Evolutionary conservation across 345 rosid species (phyloP), one percentile per base, ranked within the genome.

Genomic region (Capsella bursapastoris): DNA sequence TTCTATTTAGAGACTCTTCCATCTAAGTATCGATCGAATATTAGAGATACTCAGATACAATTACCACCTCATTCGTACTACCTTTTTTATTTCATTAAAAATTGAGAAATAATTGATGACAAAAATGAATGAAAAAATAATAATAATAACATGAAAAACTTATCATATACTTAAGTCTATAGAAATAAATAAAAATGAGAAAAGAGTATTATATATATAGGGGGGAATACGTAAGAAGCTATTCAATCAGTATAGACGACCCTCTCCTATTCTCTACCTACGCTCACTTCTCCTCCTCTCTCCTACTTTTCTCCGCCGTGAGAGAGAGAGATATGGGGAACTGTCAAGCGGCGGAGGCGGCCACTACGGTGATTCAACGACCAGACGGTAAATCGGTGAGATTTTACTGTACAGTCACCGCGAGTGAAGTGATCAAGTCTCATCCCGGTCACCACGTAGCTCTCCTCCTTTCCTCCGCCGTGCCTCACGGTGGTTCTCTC

Each of bases 401-500:
- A 43, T 65, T 50, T 34, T 72, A 66, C 77, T 32, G 45, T 51
- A 66, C 57, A 44, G 77, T 78, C 6, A 78, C 1, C 51, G 81
- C 81, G 0, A 72, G 68, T 35, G 64, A 78, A 15, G 73, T 78
- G 58, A 34, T 59, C 2, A 72, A 71, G 51, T 66, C 77, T 14
- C 44, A 78, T 59, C 81, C 81, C 28, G 77, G 64, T 25, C 63
- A 71, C 81, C 81, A 78, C 64, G 77, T 78, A 0, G 81, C 81
- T 50, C 81, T 78, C 57, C 76, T 78, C 35, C 14, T 78, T 12
- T 78, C 81, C 10, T 78, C 81, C 44, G 29, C 72, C 72, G 77
- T 78, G 43, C 65, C 81, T 66, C 27, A 72, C 77, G 81, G 81
- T 4, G 78, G 81, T n/a, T 78, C 81, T 67, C 81, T 78, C 53